Evolutionary conservation across 768 basidiomycete genomes (phyloP).

Genomic region (Peribolospora baueri): DNA sequence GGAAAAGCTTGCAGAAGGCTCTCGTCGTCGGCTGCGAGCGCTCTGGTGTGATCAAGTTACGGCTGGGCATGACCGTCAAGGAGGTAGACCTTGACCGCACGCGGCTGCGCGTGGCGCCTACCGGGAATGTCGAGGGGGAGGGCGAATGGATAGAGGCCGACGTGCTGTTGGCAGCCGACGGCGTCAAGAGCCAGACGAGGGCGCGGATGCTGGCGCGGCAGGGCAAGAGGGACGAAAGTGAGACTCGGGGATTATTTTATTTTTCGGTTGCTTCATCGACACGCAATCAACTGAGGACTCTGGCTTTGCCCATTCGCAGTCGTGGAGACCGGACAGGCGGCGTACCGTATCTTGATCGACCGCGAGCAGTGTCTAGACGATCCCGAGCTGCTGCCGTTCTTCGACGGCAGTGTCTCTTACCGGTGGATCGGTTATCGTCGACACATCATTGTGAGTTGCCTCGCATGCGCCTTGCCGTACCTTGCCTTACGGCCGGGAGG

Average conservation of each 20-base stretch:
- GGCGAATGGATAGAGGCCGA: constrained; percentile 18
- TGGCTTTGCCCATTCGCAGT: constrained; percentile 7
- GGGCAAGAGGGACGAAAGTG: constrained; percentile 15
- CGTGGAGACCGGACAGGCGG: constrained; percentile 22
- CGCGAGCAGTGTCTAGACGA: constrained; percentile 18
- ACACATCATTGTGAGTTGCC: constrained; percentile 17
- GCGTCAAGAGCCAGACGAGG: constrained; percentile 21
- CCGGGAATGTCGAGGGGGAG: constrained; percentile 7
- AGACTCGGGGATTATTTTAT: background rate
- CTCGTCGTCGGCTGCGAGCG: constrained; percentile 16
- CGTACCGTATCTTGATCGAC: constrained; percentile 22
- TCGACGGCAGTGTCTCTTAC: constrained; percentile 17
- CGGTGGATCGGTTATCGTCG: constrained; percentile 23
- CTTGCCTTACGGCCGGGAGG: too few species aligned
- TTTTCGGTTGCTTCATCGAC: too few species aligned
- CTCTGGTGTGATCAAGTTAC: constrained; percentile 16
- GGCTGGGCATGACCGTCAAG: constrained; percentile 14
- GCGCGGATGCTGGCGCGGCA: constrained; percentile 18
- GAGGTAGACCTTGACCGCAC: constrained; percentile 17
- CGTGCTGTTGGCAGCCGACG: constrained; percentile 22
- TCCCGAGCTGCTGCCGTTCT: constrained; percentile 19
- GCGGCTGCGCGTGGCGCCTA: constrained; percentile 6
- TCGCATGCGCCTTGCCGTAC: background rate
- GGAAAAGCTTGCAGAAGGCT: constrained; percentile 18
- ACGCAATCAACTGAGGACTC: background rate